Percentiles rank a stretch among this genome's conserved stretches.
Conservation (phyloP, 176 grass and related monocot species). For the Bonia amplexicaulis region DNA sequence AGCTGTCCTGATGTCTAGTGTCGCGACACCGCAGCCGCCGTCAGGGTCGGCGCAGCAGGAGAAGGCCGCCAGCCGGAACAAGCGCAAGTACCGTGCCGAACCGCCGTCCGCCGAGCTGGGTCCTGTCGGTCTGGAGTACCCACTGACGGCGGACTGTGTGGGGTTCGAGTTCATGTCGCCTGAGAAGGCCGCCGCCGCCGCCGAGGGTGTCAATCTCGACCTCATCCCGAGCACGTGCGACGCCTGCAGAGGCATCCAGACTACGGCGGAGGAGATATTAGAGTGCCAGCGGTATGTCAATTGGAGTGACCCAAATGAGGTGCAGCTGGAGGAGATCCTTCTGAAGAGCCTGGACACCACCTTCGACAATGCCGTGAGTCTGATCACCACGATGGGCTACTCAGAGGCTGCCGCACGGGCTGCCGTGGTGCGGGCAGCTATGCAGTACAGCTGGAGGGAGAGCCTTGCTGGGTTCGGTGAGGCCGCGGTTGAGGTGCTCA, state of each 20-base stretch:
- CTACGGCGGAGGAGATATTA: slow-evolving; percentile 38
- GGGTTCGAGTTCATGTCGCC: slow-evolving; percentile 51
- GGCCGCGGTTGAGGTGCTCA: slow-evolving; percentile 54
- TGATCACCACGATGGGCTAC: slow-evolving; percentile 71
- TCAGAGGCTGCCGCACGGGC: slow-evolving; percentile 50
- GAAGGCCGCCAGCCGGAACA: slow-evolving; percentile 72
- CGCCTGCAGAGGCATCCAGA: slow-evolving; percentile 50
- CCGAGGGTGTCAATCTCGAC: slow-evolving; percentile 49
- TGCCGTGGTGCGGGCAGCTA: slow-evolving; percentile 54
- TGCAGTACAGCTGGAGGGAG: slow-evolving; percentile 57
- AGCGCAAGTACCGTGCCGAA: slow-evolving; percentile 85
- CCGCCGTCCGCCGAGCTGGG: slow-evolving; percentile 50
- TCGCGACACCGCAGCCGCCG: slow-evolving; percentile 21
- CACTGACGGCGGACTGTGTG: slow-evolving; percentile 46
- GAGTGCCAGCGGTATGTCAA: slow-evolving; percentile 64
- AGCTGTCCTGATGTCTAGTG: slow-evolving; percentile 25
- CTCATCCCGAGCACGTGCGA: slow-evolving; percentile 49
- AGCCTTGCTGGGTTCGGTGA: slow-evolving; percentile 54
- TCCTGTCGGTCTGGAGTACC: slow-evolving; percentile 42
- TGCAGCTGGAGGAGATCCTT: slow-evolving; percentile 77
- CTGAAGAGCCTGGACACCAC: slow-evolving; percentile 69
- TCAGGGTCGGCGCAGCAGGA: slow-evolving; percentile 43
- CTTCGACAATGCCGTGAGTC: slow-evolving; percentile 58
- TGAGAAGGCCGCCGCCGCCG: slow-evolving; percentile 37
- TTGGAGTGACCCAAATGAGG: slow-evolving; percentile 75